Base-by-base conservation (phyloP, 2,329 filamentous ascomycete genomes). In the Claviceps africana region DNA sequence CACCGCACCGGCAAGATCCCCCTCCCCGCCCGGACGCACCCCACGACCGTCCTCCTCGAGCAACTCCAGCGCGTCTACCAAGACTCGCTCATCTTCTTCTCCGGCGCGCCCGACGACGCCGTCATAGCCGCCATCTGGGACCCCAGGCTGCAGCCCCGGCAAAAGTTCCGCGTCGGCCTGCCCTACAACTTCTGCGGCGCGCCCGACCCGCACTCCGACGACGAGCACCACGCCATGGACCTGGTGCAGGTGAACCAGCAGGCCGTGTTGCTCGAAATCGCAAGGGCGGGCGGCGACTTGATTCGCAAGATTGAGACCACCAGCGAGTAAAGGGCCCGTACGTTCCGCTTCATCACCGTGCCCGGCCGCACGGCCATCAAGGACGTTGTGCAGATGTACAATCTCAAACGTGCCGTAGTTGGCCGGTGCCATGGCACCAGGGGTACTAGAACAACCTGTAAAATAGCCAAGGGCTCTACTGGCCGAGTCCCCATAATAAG, bases 51-150 rank as follows among this genome's bases (percentile, higher is more conserved):
- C 9, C 82, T 91, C 53, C 66, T 89, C 17, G 67, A 72, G 17
- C 86, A 93, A 60, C 70, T 97, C 13, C 72, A 80, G 56, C 70
- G 69, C 3, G 65, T 81, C 2, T 96, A 89, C 63, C 76, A 77
- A 3, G 77, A 82, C 37, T 78, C 80, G 2, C 70, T 95, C 35
- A 71, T 96, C 2, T 88, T 96, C 67, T 96, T 97, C 72, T 77
- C 82, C 56, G 83, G 88, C 33, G 73, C 73, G 1, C 71, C 74
- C 2, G 74, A 81, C 25, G 74, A 79, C 53, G 63, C 61, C 21
- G 64, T 79, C 8, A 73, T 85, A 15, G 75, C 75, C 1, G 77
- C 71, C 19, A 71, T 82, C 46, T 83, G 79, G 79, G 78, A 77
- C 51, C 77, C 77, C 2, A 71, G 71, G 56, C 58, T 79, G 54